Percentiles rank a stretch among this genome's conserved stretches.
Evolutionary conservation across 805 yeast genomes (phyloP).

Genomic region (Saturnispora diversa): DNA sequence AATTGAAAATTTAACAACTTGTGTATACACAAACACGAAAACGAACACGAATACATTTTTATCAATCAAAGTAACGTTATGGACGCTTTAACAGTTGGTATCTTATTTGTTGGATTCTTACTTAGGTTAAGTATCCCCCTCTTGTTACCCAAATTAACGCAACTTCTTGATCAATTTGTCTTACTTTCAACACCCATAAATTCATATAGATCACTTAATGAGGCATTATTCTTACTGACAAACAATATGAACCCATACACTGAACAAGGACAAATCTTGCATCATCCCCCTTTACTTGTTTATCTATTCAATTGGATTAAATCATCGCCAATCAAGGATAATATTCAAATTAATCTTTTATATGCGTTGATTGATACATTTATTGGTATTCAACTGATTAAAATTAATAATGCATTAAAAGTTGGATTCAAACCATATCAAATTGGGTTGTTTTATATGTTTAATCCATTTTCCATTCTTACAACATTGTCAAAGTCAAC

Average conservation of each 20-base stretch:
- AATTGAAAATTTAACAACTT: no score
- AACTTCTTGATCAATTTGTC: slow-evolving; percentile 40
- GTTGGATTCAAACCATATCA: slow-evolving; percentile 17
- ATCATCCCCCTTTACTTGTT: slow-evolving; percentile 74
- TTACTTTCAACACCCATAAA: slow-evolving; percentile 68
- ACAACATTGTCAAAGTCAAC: slow-evolving; percentile 67
- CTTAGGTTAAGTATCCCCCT: slow-evolving; percentile 25
- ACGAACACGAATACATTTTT: no score
- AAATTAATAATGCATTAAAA: slow-evolving; percentile 36
- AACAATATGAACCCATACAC: slow-evolving; percentile 54
- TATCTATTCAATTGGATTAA: slow-evolving; percentile 37
- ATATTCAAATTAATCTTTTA: slow-evolving; percentile 29
- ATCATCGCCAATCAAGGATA: slow-evolving; percentile 15
- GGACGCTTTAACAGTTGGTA: slow-evolving; percentile 8
- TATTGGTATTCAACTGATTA: slow-evolving; percentile 46
- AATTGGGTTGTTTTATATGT: slow-evolving; percentile 46
- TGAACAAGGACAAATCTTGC: slow-evolving; percentile 69
- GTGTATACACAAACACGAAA: no score
- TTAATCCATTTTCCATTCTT: slow-evolving; percentile 74
- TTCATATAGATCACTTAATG: slow-evolving; percentile 55
- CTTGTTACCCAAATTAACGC: slow-evolving; percentile 25
- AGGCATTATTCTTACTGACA: slow-evolving; percentile 55
- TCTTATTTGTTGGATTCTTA: slow-evolving; percentile 21
- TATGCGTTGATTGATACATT: slow-evolving; percentile 55
- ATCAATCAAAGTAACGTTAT: slow-evolving; percentile 1